Conservation (phyloP, 1,284 basidiomycete genomes). For the Abortiporus biennis region DNA sequence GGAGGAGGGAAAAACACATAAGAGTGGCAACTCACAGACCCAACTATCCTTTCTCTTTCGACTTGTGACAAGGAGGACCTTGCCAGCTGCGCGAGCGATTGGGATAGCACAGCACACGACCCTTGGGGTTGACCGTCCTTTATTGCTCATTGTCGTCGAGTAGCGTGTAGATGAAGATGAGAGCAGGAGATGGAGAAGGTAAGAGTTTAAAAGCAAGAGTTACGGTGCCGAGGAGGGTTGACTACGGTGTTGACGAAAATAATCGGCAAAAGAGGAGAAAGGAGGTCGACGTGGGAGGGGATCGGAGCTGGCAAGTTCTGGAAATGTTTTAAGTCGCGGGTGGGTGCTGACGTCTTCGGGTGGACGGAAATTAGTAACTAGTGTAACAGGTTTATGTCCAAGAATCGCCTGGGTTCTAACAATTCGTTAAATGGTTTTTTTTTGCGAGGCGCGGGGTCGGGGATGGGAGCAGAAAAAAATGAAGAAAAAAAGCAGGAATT, state of each 20-base stretch:
- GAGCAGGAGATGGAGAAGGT: slow-evolving; percentile 12
- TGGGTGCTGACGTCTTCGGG: no score
- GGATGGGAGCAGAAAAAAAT: no score
- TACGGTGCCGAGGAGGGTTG: slow-evolving; percentile 11
- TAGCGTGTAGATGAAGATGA: slow-evolving; percentile 8
- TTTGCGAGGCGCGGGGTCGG: slow-evolving; percentile 4
- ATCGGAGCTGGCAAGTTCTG: no score
- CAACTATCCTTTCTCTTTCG: slow-evolving; percentile 71
- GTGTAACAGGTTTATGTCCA: no score
- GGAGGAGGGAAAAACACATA: slow-evolving; percentile 6
- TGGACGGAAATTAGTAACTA: no score
- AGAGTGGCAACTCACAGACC: slow-evolving; percentile 66
- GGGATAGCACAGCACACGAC: slow-evolving; percentile 85
- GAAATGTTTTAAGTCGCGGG: no score
- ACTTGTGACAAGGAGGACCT: slow-evolving; percentile 76
- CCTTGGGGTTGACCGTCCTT: slow-evolving; percentile 70
- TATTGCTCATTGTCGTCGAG: slow-evolving; percentile 62
- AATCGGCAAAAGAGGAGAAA: slow-evolving; percentile 4
- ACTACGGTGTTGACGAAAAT: no score
- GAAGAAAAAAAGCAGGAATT: no score
- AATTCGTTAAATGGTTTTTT: no score
- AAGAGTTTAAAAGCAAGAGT: slow-evolving; percentile 7
- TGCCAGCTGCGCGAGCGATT: slow-evolving; percentile 61
- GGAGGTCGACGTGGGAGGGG: slow-evolving; percentile 5
- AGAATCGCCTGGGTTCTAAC: no score